These are phyloP conservation scores for Phytopythium kandeliae DNA, from an alignment of 352 stramenopile species.

Conservation along the genomic window DNA sequence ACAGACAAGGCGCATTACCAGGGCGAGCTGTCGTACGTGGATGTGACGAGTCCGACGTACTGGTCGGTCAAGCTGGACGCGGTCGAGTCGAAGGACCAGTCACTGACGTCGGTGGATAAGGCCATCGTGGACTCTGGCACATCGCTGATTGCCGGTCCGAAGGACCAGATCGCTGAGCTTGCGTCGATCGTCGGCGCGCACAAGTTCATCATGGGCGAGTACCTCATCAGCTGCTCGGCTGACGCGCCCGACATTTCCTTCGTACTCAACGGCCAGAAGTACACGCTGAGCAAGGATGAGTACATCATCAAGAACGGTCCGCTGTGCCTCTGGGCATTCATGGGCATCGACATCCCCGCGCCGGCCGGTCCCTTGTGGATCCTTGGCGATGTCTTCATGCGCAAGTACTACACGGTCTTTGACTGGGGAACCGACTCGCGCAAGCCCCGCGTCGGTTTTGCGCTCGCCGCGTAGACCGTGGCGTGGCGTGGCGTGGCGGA, in stretches of 20 bases:
- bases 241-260: slow-evolving; percentile 91
- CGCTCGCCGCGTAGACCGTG: slow-evolving; percentile 44
- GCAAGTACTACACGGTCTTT: slow-evolving; percentile 94
- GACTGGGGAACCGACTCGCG: slow-evolving; percentile 76
- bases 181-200: slow-evolving; percentile 84
- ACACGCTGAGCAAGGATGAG: slow-evolving; percentile 89
- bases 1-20: slow-evolving; percentile 90
- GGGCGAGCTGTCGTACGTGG: slow-evolving; percentile 91
- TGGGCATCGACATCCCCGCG: slow-evolving; percentile 92
- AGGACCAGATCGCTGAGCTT: slow-evolving; percentile 83
- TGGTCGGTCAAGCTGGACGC: slow-evolving; percentile 75
- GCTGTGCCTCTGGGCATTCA: slow-evolving; percentile 95
- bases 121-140: slow-evolving; percentile 97
- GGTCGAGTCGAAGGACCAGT: slow-evolving; percentile 51
- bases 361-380: slow-evolving; percentile 74
- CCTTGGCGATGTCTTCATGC: slow-evolving; percentile 95
- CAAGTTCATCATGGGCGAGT: slow-evolving; percentile 92
- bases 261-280: slow-evolving; percentile 88
- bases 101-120: slow-evolving; percentile 43
- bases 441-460: slow-evolving; percentile 86
- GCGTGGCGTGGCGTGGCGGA: too few relatives aligned
- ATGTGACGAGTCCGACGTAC: slow-evolving; percentile 63
- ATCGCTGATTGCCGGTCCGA: slow-evolving; percentile 93
- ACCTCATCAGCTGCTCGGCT: slow-evolving; percentile 92
- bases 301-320: slow-evolving; percentile 91